These are phyloP conservation scores for Vitellaria paradoxa DNA, from an alignment of 179 eudicot genomes.

Conservation along the genomic window DNA sequence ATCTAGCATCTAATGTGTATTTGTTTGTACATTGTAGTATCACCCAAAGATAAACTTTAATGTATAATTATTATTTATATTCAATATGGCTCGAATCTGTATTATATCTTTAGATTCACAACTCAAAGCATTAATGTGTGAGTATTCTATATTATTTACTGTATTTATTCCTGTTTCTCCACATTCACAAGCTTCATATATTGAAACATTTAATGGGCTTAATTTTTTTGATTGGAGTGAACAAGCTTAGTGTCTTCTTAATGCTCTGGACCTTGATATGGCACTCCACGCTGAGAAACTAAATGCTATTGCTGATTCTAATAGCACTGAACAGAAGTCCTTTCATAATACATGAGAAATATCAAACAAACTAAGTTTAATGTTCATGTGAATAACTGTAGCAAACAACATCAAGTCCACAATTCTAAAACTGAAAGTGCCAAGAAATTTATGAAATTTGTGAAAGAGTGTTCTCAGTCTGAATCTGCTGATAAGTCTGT, in stretches of 20 bases:
- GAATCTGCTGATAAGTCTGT: no score
- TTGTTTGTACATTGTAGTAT: no score
- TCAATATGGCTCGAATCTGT: not conserved
- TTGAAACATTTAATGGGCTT: not conserved
- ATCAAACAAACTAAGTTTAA: conserved; percentile 10
- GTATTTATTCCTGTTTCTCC: not conserved
- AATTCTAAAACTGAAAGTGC: no score
- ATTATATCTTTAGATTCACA: not conserved
- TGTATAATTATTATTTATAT: no score
- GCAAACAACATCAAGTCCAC: conserved; percentile 9
- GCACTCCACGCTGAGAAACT: not conserved
- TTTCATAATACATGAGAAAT: conserved; percentile 1
- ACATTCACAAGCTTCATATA: not conserved
- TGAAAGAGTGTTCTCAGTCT: no score
- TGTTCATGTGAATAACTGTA: conserved; percentile 11
- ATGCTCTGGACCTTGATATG: conserved; percentile 12
- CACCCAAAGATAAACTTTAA: no score
- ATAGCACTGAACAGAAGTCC: conserved; percentile 8
- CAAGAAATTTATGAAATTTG: no score
- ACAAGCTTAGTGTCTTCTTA: conserved; percentile 4
- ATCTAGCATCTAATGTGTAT: no score
- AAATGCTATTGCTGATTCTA: not conserved
- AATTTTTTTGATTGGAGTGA: conserved; percentile 13
- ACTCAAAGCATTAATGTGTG: conserved; percentile 8
- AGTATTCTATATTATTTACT: not conserved